These are phyloP conservation scores for Trichoderma reesei DNA, from an alignment of 495 filamentous ascomycete genomes.

Conservation along the genomic window DNA sequence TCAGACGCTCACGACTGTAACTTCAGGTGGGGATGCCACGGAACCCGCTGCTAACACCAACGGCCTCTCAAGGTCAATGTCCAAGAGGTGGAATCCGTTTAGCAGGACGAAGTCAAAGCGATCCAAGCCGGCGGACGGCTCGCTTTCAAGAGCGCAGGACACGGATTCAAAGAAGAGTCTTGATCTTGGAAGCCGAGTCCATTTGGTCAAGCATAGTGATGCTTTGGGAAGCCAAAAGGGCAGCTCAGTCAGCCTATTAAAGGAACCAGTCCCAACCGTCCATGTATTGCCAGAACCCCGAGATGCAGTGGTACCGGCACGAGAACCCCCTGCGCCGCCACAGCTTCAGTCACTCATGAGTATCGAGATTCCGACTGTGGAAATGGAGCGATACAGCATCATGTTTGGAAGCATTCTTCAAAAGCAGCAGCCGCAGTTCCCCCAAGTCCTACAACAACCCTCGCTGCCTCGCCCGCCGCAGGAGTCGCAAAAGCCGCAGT, in stretches of 20 bases:
- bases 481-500: neutral
- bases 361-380: conserved; percentile 69
- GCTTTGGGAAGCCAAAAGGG: neutral
- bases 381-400: conserved; percentile 85
- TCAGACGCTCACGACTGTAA: conserved; percentile 15
- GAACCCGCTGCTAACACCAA: conserved; percentile 5
- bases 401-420: conserved; percentile 78
- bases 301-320: neutral
- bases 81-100: conserved; percentile 6
- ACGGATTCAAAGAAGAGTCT: neutral
- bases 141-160: neutral
- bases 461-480: neutral
- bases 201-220: neutral
- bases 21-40: neutral
- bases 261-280: neutral
- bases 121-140: neutral
- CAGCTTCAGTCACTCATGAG: conserved; percentile 38
- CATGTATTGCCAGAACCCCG: neutral
- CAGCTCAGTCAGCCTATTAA: neutral
- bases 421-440: conserved; percentile 27
- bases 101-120: neutral
- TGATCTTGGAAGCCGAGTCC: neutral
- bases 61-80: neutral
- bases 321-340: conserved; percentile 10
- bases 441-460: neutral